These are phyloP conservation scores for Termitomyces titanicus DNA, from an alignment of 768 basidiomycete species.

Conservation along the genomic window DNA sequence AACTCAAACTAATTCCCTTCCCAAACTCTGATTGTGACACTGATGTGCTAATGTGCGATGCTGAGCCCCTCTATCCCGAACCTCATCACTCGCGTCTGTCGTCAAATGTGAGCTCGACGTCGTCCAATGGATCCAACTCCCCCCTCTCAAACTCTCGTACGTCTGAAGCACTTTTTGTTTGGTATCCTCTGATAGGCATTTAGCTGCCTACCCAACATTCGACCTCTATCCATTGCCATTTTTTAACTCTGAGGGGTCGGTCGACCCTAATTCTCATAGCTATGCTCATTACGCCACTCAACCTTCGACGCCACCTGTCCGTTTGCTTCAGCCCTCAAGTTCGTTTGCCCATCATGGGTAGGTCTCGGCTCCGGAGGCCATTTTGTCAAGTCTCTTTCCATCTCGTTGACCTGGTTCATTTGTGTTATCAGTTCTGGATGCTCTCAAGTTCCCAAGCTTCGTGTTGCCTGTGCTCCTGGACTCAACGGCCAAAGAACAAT, in stretches of 20 bases:
- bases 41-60: constrained; percentile 73
- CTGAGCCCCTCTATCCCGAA: constrained; percentile 50
- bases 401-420: not conserved
- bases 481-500: constrained; percentile 70
- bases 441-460: constrained; percentile 79
- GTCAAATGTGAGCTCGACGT: constrained; percentile 62
- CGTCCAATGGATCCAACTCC: constrained; percentile 46
- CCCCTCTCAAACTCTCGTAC: constrained; percentile 44
- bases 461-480: constrained; percentile 71
- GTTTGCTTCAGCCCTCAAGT: constrained; percentile 65
- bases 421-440: constrained; percentile 35
- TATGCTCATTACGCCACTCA: constrained; percentile 40
- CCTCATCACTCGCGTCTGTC: constrained; percentile 60
- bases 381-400: constrained; percentile 6
- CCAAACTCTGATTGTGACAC: constrained; percentile 59
- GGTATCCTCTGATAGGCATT: constrained; percentile 4
- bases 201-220: constrained; percentile 58
- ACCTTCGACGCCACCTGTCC: constrained; percentile 43
- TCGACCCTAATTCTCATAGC: constrained; percentile 45
- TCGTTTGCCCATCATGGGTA: constrained; percentile 72
- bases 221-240: constrained; percentile 57
- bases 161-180: constrained; percentile 18
- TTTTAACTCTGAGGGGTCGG: constrained; percentile 42
- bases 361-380: constrained; percentile 16
- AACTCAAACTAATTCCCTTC: constrained; percentile 73